Base-by-base conservation (phyloP, 2,329 filamentous ascomycete species). In the Arthrobotrys conoides region DNA sequence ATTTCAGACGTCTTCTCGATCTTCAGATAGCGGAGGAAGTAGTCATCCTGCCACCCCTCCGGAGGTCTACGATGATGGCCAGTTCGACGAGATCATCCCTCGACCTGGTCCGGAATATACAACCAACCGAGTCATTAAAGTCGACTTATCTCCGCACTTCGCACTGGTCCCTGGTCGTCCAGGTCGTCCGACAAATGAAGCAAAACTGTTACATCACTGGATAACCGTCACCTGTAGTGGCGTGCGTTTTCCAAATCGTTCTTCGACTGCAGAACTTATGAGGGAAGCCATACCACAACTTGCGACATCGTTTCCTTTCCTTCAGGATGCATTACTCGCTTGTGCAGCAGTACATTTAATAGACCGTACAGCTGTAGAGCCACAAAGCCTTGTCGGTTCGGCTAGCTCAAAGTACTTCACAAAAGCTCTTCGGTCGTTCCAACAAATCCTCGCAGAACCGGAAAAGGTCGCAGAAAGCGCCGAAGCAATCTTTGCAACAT, bases 41-140 rank as follows among this genome's bases (percentile, higher is more conserved):
- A 36, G 57, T 36, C 41, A 22, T 3, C 48, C 75, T 18, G 24
- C 51, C 12, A 78, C 68, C 8, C 75, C 75, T 14, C 75, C 75
- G 1, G 75, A 78, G 24, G 48, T 78, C n/a, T 78, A 72, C 55
- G 75, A 78, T 38, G 64, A 68, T 22, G 75, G 75, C 24, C 68
- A 78, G 27, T 78, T 78, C 24, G 75, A 78, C 41, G 75, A 78
- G 48, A 59, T 72, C 24, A 68, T 78, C 6, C 75, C 75, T 14
- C 75, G 75, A 5, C 36, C 53, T 0, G 68, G 44, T 1, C 53
- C 63, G 16, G 68, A 72, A 22, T 78, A 68, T 24, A 68, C 68
- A 16, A 53, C 61, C 49, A 59, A 33, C 20, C 30, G 75, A 5
- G 46, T 64, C 5, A 69, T 78, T 3, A 78, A 78, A 51, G 30